Base-by-base conservation (phyloP, 1,139 yeast genomes). In the Geotrichum aggregatum region DNA sequence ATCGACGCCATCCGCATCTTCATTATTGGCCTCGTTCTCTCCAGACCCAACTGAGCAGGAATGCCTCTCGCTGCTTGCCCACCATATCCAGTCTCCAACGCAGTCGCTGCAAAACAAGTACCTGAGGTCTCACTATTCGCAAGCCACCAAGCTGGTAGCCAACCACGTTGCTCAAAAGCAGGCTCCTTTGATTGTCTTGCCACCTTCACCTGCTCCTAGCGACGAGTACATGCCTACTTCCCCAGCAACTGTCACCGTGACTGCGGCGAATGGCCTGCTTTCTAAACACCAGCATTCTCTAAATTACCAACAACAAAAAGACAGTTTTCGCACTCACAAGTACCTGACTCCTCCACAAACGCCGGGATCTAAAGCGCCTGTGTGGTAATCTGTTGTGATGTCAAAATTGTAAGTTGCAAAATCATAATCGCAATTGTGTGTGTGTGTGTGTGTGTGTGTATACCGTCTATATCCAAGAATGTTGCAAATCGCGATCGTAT, bases 51-150 rank as follows among this genome's bases (percentile, higher is more conserved):
- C 35, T 10, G 24, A 36, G 24, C 41, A n/a, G n/a, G 41, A 36
- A 18, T 19, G 41, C 19, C 18, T 36, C 13, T 14, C 13, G 7
- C 41, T 36, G 22, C 19, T 16, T n/a, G 41, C 22, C 44, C 68
- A 67, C 52, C 60, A 66, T 54, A 64, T 70, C 56, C 65, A 64
- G 55, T 49, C 63, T n/a, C 72, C 74, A 11, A 70, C 74, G 10
- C 61, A 63, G 50, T 59, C 64, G 13, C 60, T 72, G 21, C 61
- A 62, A 36, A 68, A 71, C 58, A 72, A 72, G 59, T 72, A 68
- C 61, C 59, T 70, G 28, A 55, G 62, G 2, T 55, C 63, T 11
- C 42, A 58, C 3, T 57, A 55, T 42, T 61, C 62, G 19, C 68
- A 63, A 43, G 70, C 65, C 14, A 56, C 68, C 38, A 57, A 60